A percentile compares a stretch with the other conserved stretches of the same genome.
These are phyloP conservation scores for Hypericum androsaemum DNA, from an alignment of 345 rosid genomes.

Conservation along the genomic window DNA sequence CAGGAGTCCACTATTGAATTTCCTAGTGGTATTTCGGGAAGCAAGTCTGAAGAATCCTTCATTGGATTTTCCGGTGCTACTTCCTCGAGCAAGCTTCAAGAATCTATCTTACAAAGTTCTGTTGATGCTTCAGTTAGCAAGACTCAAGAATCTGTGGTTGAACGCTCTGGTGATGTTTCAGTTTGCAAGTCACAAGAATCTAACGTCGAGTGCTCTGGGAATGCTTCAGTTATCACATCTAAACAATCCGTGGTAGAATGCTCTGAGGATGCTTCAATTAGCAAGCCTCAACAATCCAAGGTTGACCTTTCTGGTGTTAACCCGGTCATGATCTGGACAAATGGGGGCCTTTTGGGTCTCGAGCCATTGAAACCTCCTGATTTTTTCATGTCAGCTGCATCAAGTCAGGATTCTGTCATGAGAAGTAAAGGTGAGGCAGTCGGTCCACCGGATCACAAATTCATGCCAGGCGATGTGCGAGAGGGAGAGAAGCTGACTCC, in stretches of 20 bases:
- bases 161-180: no score
- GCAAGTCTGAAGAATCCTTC: no score
- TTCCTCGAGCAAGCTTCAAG: no score
- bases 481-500: conserved; percentile 23
- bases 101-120: no score
- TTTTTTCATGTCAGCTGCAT: conserved; percentile 41
- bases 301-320: conserved; percentile 26
- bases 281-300: conserved; percentile 14
- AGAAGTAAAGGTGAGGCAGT: conserved; percentile 18
- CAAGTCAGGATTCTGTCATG: conserved; percentile 16
- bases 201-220: no score
- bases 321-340: conserved; percentile 74
- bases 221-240: no score
- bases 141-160: no score
- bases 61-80: no score
- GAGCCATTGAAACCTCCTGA: conserved; percentile 88
- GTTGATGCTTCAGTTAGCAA: no score
- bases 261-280: no score
- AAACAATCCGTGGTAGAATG: no score
- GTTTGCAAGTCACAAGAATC: no score
- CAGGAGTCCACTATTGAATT: conserved; percentile 31
- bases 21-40: conserved; percentile 26
- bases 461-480: conserved; percentile 10
- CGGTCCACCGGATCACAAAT: conserved; percentile 15
- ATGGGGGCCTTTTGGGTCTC: conserved; percentile 86